Conservation (phyloP, 2,329 filamentous ascomycete species). For the Pezicula radicicola region DNA sequence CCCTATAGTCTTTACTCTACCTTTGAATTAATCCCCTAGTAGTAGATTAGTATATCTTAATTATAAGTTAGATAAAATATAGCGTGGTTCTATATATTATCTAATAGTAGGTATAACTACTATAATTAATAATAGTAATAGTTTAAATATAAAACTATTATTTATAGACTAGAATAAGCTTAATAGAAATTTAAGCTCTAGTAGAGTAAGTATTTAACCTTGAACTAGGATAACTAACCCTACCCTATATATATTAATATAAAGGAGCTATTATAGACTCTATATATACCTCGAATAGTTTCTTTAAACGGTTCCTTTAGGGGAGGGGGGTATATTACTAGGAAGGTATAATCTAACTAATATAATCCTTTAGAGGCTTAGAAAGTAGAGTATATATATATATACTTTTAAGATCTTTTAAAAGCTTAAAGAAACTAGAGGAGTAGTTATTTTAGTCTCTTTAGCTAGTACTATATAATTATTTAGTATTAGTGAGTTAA, state of each 20-base stretch:
- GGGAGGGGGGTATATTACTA: no score
- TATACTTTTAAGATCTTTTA: no score
- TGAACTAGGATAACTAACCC: slow-evolving; percentile 38
- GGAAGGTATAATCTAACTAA: no score
- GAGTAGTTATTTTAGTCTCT: no score
- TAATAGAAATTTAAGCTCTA: not conserved
- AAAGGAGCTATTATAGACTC: slow-evolving; percentile 27
- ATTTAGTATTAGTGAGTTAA: no score
- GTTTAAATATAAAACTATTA: slow-evolving; percentile 21
- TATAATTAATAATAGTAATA: slow-evolving; percentile 21
- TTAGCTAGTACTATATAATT: no score
- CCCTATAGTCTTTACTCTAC: slow-evolving; percentile 26
- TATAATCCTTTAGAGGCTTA: no score
- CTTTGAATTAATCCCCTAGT: slow-evolving; percentile 6
- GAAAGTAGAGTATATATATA: no score
- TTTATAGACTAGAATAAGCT: slow-evolving; percentile 11
- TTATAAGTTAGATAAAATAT: slow-evolving; percentile 13
- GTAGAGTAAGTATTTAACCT: not conserved
- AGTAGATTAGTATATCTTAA: slow-evolving; percentile 3
- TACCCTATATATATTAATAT: slow-evolving; percentile 62
- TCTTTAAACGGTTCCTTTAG: no score
- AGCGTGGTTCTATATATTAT: slow-evolving; percentile 12
- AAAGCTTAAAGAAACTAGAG: no score
- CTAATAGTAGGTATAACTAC: slow-evolving; percentile 24
- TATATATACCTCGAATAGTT: no score